Percentiles rank a stretch among this genome's conserved stretches.
phyloP scores from a whole-genome alignment of 78 protist species.

The Chrysochromulina parva region DNA sequence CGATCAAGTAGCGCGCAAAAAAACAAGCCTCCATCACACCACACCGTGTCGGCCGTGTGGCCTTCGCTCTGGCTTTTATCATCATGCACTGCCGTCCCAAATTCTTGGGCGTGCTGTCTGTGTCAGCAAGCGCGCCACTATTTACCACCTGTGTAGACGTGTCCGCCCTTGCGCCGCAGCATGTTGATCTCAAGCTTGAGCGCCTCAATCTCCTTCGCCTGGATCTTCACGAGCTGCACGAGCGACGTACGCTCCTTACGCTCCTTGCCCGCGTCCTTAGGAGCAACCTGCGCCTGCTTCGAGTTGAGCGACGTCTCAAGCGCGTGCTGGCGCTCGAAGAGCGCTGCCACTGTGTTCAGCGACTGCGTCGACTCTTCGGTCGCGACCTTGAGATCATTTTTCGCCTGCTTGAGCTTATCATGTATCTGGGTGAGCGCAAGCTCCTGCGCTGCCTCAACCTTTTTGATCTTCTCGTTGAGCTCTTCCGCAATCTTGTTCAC shows the following conservation, averaged over 20 bases:
- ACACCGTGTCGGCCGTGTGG: too few relatives aligned
- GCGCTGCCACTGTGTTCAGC: constrained; percentile 17
- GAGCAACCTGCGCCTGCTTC: not conserved
- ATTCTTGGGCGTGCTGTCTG: too few relatives aligned
- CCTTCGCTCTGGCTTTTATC: too few relatives aligned
- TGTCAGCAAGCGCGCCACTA: too few relatives aligned
- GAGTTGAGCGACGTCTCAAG: constrained; percentile 33
- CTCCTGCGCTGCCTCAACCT: not conserved
- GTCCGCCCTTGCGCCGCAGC: constrained; percentile 45
- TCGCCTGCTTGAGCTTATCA: constrained; percentile 36
- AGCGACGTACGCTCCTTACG: not conserved
- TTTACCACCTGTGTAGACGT: constrained; percentile 14
- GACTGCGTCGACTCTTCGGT: constrained; percentile 13
- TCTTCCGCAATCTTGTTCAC: constrained; percentile 68
- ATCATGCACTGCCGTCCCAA: too few relatives aligned
- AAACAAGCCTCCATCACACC: too few relatives aligned
- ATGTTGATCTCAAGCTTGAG: constrained; percentile 47
- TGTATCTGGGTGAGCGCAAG: not conserved
- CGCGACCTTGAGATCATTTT: not conserved
- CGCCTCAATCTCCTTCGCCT: constrained; percentile 38
- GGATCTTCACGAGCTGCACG: constrained; percentile 21
- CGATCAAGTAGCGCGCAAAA: too few relatives aligned
- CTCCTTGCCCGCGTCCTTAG: not conserved
- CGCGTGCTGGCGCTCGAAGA: not conserved
- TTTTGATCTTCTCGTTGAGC: not conserved